phyloP scores from a whole-genome alignment of 73 alveolate species.

The Paramecium tetraurelia region DNA sequence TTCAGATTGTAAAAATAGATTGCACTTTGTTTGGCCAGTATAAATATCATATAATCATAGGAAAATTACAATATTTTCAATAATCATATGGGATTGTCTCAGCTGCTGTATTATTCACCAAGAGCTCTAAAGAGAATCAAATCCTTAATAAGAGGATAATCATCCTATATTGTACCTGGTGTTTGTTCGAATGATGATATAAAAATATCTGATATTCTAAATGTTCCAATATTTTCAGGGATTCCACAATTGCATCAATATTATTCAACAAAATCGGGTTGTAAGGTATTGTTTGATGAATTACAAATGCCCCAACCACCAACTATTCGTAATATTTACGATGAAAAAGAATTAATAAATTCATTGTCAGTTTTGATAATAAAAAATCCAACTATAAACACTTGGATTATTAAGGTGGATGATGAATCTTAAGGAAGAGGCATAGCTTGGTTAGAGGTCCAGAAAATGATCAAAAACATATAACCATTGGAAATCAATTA shows the following conservation, averaged over 20 bases:
- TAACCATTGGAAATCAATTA: constrained; percentile 27
- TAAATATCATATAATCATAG: not conserved
- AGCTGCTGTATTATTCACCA: constrained; percentile 88
- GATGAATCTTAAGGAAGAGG: constrained; percentile 98
- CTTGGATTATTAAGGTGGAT: constrained; percentile 97
- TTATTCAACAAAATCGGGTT: constrained; percentile 96
- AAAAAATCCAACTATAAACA: constrained; percentile 85
- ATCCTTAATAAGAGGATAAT: constrained; percentile 76
- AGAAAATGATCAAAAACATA: constrained; percentile 48
- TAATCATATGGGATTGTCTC: constrained; percentile 86
- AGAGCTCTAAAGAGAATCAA: constrained; percentile 89
- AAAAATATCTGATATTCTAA: constrained; percentile 84
- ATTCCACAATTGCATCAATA: constrained; percentile 89
- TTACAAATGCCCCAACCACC: constrained; percentile 95
- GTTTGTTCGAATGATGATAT: constrained; percentile 89
- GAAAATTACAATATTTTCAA: constrained; percentile 86
- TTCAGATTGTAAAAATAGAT: constrained; percentile 81
- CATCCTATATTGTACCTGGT: constrained; percentile 96
- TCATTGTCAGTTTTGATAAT: constrained; percentile 91
- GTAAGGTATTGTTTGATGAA: constrained; percentile 89
- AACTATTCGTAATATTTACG: constrained; percentile 94
- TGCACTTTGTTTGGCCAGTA: constrained; percentile 85
- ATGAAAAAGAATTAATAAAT: constrained; percentile 92
- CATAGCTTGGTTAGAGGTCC: constrained; percentile 87
- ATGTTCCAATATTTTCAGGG: constrained; percentile 95